Evolutionary conservation across 768 basidiomycete species (phyloP).

Genomic region (Paxillus ammoniavirescens): DNA sequence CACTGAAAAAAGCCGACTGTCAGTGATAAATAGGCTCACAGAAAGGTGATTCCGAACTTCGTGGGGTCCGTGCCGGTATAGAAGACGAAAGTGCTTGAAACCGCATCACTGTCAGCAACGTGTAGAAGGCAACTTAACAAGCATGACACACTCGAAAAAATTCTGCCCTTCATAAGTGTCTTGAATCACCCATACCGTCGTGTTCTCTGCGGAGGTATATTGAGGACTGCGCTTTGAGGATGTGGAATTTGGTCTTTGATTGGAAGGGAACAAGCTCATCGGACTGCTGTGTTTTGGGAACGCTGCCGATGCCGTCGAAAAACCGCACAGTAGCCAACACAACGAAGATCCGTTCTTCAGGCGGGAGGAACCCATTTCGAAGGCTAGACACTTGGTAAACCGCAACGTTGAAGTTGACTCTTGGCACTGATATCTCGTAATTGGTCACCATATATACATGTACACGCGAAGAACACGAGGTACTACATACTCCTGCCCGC

Average conservation of each 20-base stretch:
- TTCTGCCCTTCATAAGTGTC: constrained; percentile 63
- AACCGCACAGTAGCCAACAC: constrained; percentile 11
- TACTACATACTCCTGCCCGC: too few species aligned
- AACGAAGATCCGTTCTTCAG: constrained; percentile 8
- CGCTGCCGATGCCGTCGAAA: constrained; percentile 11
- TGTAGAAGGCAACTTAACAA: not conserved
- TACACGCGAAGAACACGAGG: constrained; percentile 24
- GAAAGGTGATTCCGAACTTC: constrained; percentile 34
- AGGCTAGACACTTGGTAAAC: not conserved
- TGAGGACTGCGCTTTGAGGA: constrained; percentile 14
- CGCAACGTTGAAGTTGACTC: not conserved
- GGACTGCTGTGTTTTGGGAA: not conserved
- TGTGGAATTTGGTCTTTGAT: not conserved
- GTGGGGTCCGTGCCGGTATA: constrained; percentile 66
- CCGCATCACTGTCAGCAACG: constrained; percentile 5
- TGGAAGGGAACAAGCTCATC: constrained; percentile 1
- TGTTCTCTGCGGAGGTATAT: constrained; percentile 9
- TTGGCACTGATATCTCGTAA: constrained; percentile 7
- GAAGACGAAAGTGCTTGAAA: constrained; percentile 54
- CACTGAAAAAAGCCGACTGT: constrained; percentile 41
- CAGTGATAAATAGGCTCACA: constrained; percentile 11
- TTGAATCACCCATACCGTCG: constrained; percentile 65
- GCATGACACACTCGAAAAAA: constrained; percentile 64
- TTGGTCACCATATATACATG: not conserved
- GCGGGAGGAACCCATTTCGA: constrained; percentile 13